A percentile compares a stretch with the other conserved stretches of the same genome.
Evolutionary conservation across 306 rosid genomes (phyloP).

Genomic region (Quercus ilex): DNA sequence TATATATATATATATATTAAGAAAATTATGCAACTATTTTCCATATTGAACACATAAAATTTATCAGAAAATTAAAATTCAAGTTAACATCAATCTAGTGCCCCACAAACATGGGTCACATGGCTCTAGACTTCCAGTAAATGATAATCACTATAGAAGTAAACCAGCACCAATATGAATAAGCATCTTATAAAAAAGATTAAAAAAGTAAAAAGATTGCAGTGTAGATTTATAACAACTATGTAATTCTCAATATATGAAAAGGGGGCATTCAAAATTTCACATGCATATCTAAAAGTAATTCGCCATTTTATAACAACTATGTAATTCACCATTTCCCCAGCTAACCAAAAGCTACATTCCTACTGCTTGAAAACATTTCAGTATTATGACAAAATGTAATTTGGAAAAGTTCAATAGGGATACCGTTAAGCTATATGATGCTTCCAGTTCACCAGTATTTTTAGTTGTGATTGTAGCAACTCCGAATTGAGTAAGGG

Average conservation of each 20-base stretch:
- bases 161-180: background rate
- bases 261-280: background rate
- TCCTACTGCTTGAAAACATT: background rate
- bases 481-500: conserved; percentile 82
- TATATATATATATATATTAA: background rate
- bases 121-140: background rate
- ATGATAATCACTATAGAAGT: background rate
- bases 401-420: conserved; percentile 19
- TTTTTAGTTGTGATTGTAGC: conserved; percentile 75
- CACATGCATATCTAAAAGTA: background rate
- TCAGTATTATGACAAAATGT: background rate
- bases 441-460: conserved; percentile 93
- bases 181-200: background rate
- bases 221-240: background rate
- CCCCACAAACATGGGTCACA: background rate
- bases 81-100: background rate
- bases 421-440: conserved; percentile 88
- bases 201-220: background rate
- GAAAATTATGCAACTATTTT: background rate
- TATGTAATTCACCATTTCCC: background rate
- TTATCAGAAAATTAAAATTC: background rate
- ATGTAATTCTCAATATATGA: background rate
- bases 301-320: background rate
- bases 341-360: background rate
- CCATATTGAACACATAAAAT: background rate